Evolutionary conservation across 129 eudicot species (phyloP).

Genomic region (Saussurea involucrata): DNA sequence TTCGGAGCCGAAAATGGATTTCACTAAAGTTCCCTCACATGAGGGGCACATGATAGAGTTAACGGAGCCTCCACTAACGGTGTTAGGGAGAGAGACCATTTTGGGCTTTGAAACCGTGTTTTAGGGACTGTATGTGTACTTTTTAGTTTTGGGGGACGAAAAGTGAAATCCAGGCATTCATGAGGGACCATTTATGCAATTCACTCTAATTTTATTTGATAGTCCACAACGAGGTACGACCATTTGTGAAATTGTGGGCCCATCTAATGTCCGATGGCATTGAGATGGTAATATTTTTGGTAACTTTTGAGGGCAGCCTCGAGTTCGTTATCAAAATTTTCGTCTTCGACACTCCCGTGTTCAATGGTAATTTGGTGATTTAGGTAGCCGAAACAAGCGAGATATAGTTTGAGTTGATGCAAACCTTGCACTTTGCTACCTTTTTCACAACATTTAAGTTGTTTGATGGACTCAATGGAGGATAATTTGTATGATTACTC

Average conservation of each 20-base stretch:
- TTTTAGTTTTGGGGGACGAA: no score
- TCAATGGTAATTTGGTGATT: not conserved
- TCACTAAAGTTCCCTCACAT: no score
- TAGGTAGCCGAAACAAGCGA: conserved; percentile 12
- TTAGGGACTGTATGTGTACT: no score
- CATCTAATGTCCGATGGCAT: conserved; percentile 4
- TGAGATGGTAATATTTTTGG: conserved; percentile 17
- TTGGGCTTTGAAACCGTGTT: no score
- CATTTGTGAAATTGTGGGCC: conserved; percentile 16
- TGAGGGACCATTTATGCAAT: no score
- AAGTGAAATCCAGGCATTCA: no score
- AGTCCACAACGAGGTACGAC: conserved; percentile 17
- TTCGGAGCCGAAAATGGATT: no score
- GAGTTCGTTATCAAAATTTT: conserved; percentile 18
- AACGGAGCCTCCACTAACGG: no score
- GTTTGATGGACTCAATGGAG: not conserved
- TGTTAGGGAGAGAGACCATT: no score
- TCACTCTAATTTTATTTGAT: no score
- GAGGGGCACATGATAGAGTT: no score
- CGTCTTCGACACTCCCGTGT: not conserved
- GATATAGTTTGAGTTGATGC: conserved; percentile 16
- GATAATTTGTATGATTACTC: not conserved
- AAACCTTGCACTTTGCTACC: conserved; percentile 9
- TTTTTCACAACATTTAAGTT: conserved; percentile 6
- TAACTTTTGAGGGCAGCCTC: conserved; percentile 19